Evolutionary conservation across 2,329 filamentous ascomycete genomes (phyloP), one percentile per base, ranked within the genome.

Genomic region (Pseudogymnoascus sp.): DNA sequence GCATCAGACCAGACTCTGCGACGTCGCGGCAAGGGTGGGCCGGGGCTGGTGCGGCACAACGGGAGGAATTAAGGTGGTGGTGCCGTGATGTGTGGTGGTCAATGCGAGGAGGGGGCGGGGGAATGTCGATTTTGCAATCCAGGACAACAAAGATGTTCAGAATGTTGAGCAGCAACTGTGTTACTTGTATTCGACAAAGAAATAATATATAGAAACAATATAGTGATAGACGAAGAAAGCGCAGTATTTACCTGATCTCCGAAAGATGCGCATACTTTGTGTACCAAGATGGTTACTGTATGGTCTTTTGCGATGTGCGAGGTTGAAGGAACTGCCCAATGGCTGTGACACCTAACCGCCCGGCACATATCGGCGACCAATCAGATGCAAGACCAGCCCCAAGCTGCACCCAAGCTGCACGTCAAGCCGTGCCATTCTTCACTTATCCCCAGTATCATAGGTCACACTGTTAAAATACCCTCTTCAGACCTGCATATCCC

Each of bases 401-500:
- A 56, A 56, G 29, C 50, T 56, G 50, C 29, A 33, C 50, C 16
- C 29, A 56, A 56, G 50, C 29, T 33, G 50, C 50, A 56, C 50
- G 29, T 56, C 50, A 33, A 56, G 29, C 50, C 29, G 50, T 56
- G 50, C 50, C 50, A 56, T 61, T 61, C 59, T 61, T 47, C 59
- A 38, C 59, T 47, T 31, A 47, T 61, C 59, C 35, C 59, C 33
- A 47, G 50, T 56, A 33, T 56, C 50, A 56, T 33, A 33, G 50
- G 50, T 56, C 50, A 56, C 50, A 56, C 50, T 11, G 16, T 33
- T 56, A 21, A 56, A 56, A 56, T 56, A 33, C 29, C 50, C 50
- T 56, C 11, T 56, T 14, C 24, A 33, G 50, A 56, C 50, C 50
- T 56, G 29, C 50, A 56, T 56, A 7, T 16, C 16, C 50, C 29